Evolutionary conservation across 2,329 filamentous ascomycete species (phyloP), one percentile per base, ranked within the genome.

Genomic region (Diplodia intermedia): DNA sequence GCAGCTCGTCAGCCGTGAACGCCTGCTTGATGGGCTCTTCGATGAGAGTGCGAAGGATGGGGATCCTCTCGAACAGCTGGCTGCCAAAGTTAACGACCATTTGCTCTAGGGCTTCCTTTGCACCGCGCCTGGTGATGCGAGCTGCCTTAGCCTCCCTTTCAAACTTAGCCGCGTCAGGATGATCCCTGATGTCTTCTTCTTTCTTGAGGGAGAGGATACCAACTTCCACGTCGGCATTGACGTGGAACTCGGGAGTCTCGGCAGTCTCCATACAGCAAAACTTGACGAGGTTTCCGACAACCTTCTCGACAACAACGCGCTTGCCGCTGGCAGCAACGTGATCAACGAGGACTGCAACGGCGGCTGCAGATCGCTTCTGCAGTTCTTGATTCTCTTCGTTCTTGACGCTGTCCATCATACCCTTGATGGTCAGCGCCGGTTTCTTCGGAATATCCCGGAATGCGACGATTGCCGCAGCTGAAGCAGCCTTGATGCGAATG

Each of bases 221-320:
- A 71, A 89, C 89, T 55, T 90, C 91, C 75, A 96, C 90, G 53
- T 84, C 79, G 1, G 91, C 91, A 74, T 98, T 95, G 33, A 91
- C 90, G 4, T 90, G 88, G 77, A 98, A 98, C 75, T 98, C 95
- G 0, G 95, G 95, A 0, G 96, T 99, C 79, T 99, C 96, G 0
- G 95, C 94, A 1, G 96, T 97, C 77, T 99, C 95, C 75, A 97
- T 93, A 75, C 95, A 99, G 71, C 93, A 97, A 80, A 97, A 99
- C 76, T 97, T 98, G 81, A 97, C 92, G 65, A 99, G 81, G 75
- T 99, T 99, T 56, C 92, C 90, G 33, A 98, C 94, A 15, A 99
- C 91, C 81, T 99, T 99, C 78, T 97, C 94, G 18, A 95, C 94
- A 14, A 96, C 93, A 18, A 90, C 93, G 68, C 90, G 87, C 70